Evolutionary conservation across 192 early-diverging fungal species (phyloP).

Genomic region (Rhizophlyctis rosea): DNA sequence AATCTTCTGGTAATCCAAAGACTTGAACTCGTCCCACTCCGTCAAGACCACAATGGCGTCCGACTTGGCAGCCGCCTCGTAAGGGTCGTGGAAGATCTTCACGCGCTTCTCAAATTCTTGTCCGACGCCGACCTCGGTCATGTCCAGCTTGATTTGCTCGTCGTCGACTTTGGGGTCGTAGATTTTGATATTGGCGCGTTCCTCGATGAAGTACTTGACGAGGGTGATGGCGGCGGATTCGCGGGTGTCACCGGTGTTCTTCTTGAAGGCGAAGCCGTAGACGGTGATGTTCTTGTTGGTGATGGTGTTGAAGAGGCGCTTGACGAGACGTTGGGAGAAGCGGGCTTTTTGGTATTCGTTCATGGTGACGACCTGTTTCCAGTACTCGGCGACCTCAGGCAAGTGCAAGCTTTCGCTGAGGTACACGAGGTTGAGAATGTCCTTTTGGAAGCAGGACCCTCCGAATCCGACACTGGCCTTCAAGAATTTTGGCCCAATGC

Average conservation of each 20-base stretch:
- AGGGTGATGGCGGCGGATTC: conserved; percentile 89
- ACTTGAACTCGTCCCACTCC: conserved; percentile 91
- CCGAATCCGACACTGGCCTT: conserved; percentile 92
- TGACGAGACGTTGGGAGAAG: conserved; percentile 72
- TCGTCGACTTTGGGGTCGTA: conserved; percentile 86
- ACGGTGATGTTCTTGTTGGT: conserved; percentile 75
- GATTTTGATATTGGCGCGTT: conserved; percentile 69
- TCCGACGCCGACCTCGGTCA: conserved; percentile 23
- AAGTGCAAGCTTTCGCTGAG: conserved; percentile 77
- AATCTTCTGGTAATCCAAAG: conserved; percentile 64
- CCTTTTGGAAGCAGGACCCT: conserved; percentile 94
- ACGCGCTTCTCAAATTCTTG: conserved; percentile 56
- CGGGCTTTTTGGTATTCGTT: conserved; percentile 90
- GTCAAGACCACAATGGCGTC: conserved; percentile 81
- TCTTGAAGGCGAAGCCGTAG: conserved; percentile 93
- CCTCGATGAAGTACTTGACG: conserved; percentile 73
- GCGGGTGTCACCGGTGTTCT: conserved; percentile 89
- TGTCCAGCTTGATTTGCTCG: conserved; percentile 22
- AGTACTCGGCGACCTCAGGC: conserved; percentile 90
- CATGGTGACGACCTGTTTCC: conserved; percentile 83
- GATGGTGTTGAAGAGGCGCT: conserved; percentile 73
- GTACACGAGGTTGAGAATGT: conserved; percentile 89
- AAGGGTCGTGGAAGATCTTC: conserved; percentile 59
- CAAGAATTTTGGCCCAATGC: conserved; percentile 87
- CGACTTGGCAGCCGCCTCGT: conserved; percentile 65